Evolutionary conservation across 345 rosid species (phyloP), one percentile per base, ranked within the genome.

Genomic region (Jatropha curcas): DNA sequence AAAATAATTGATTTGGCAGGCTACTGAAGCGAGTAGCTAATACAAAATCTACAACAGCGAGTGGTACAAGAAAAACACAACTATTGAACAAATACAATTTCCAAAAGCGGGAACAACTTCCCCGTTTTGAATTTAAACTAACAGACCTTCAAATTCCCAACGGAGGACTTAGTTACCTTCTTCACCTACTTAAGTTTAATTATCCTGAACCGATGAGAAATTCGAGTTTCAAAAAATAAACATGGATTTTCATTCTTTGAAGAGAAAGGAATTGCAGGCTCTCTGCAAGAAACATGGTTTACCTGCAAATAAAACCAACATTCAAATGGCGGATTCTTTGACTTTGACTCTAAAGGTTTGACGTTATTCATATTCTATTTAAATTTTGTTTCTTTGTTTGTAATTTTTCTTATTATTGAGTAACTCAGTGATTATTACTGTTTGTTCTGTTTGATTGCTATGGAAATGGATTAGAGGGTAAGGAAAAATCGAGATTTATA

Each of bases 251-350:
- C 76, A 81, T 4, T 37, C 53, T 27, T 76, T 90, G 88, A 87
- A 86, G 67, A 82, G 95, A 78, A 88, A 82, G 37, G 35, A 81
- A 52, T 81, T 90, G 56, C 97, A 90, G 71, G 41, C 52, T 16
- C 82, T 90, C 33, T 86, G 92, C 81, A 92, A 87, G 59, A 85
- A 82, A 71, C 86, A 85, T 34, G 88, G 87, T 6, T 69, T 92
- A 45, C 90, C 89, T 13, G 92, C 87, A 0, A 92, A 92, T 65
- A 34, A 79, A 22, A 82, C 86, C 58, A 90, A 85, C 60, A 68
- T 14, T 9, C 89, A 85, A 69, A 86, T 92, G 94, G 92, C 87
- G 10, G 63, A 39, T 65, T 79, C 78, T 3, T 78, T 89, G 51
- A 63, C 82, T 60, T 55, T 69, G 28, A 4, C 77, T 56, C 65